These are phyloP conservation scores for Wickerhamomyces ciferrii DNA, from an alignment of 805 yeast genomes.

Conservation along the genomic window DNA sequence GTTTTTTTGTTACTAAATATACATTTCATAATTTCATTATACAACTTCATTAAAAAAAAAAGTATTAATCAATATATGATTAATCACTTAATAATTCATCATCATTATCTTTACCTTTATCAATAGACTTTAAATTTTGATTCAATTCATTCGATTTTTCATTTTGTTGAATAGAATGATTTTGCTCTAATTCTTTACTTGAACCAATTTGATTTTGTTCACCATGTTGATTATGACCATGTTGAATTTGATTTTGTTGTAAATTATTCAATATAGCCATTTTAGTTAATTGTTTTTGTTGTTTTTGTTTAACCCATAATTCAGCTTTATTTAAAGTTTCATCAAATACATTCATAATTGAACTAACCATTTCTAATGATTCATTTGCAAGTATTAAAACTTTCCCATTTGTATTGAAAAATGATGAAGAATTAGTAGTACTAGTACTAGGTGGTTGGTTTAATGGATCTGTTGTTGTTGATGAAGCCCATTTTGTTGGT, in stretches of 20 bases:
- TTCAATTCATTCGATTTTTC: not conserved
- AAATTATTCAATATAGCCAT: slow-evolving; percentile 21
- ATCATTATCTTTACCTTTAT: not conserved
- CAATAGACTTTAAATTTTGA: too few relatives aligned
- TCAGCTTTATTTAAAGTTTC: slow-evolving; percentile 84
- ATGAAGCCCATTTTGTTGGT: slow-evolving; percentile 67
- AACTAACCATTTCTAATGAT: slow-evolving; percentile 76
- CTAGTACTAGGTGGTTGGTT: too few relatives aligned
- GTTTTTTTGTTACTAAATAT: not conserved
- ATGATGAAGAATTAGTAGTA: slow-evolving; percentile 6
- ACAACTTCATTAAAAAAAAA: not conserved
- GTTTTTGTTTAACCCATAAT: slow-evolving; percentile 61
- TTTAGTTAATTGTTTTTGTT: slow-evolving; percentile 26
- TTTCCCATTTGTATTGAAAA: slow-evolving; percentile 51
- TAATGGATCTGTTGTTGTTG: slow-evolving; percentile 4
- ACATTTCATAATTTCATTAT: not conserved
- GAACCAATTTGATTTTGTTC: not conserved
- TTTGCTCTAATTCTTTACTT: not conserved
- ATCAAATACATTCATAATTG: slow-evolving; percentile 78
- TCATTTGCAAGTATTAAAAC: slow-evolving; percentile 83
- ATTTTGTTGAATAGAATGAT: not conserved
- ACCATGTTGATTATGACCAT: not conserved
- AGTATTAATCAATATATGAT: not conserved
- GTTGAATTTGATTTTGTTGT: not conserved
- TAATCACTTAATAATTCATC: not conserved